Percentiles rank a stretch among this genome's conserved stretches.
phyloP scores from a whole-genome alignment of 305 asterid species.

The Solanum hybrid region DNA sequence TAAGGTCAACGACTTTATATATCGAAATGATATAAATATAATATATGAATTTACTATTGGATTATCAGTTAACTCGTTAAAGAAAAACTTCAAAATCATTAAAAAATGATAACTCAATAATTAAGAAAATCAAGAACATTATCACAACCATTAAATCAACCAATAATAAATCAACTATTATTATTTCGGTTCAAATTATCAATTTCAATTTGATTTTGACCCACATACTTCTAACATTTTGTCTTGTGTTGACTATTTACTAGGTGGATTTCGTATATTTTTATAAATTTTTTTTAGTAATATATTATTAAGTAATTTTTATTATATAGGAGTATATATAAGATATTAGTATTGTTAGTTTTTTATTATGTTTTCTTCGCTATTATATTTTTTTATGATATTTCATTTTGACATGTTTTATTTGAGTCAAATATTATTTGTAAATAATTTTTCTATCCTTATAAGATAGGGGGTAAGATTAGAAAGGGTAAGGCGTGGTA shows the following conservation, averaged over 20 bases:
- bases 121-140: too few relatives aligned
- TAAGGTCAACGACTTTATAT: neutral
- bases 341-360: neutral
- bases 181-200: neutral
- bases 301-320: neutral
- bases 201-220: too few relatives aligned
- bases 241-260: neutral
- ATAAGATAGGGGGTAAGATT: neutral
- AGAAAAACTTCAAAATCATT: too few relatives aligned
- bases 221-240: neutral
- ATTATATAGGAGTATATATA: neutral
- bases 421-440: accelerated
- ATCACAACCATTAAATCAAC: neutral
- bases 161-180: too few relatives aligned
- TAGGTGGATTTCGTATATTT: neutral
- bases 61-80: too few relatives aligned
- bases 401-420: too few relatives aligned
- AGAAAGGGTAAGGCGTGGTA: neutral
- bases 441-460: too few relatives aligned
- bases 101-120: neutral
- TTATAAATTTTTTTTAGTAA: neutral
- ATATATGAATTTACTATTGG: too few relatives aligned
- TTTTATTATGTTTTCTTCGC: neutral
- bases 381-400: neutral
- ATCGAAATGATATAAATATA: neutral